phyloP scores from a whole-genome alignment of 73 alveolate species.

The Symbiodinium pilosum region DNA sequence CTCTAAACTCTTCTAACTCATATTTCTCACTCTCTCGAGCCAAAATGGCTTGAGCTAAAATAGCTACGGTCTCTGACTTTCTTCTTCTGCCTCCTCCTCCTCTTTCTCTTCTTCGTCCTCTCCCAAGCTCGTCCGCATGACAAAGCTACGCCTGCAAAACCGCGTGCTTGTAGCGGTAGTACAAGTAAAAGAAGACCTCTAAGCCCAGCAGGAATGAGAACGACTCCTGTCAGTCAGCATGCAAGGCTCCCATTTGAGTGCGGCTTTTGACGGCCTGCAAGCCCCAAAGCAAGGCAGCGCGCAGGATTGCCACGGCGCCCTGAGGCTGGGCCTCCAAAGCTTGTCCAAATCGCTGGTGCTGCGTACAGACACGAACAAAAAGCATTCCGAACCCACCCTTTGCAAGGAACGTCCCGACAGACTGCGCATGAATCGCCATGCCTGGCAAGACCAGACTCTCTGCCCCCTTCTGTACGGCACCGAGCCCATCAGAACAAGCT shows the following conservation, averaged over 20 bases:
- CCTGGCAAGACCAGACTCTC: conserved; percentile 11
- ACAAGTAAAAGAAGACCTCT: conserved; percentile 59
- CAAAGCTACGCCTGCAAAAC: conserved; percentile 11
- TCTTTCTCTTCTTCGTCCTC: no score
- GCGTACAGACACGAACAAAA: background rate
- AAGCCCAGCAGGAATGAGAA: conserved; percentile 50
- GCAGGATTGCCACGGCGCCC: conserved; percentile 42
- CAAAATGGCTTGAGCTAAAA: no score
- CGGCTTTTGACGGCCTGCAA: conserved; percentile 73
- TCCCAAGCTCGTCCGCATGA: background rate
- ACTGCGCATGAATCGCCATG: conserved; percentile 59
- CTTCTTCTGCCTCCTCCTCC: no score
- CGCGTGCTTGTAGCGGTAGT: conserved; percentile 84
- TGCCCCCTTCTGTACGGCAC: background rate
- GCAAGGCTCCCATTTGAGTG: background rate
- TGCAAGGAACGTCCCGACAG: conserved; percentile 40
- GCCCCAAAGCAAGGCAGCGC: conserved; percentile 75
- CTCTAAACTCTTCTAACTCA: no score
- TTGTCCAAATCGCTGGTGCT: background rate
- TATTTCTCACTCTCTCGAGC: no score
- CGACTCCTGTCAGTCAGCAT: conserved; percentile 24
- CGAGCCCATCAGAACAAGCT: background rate
- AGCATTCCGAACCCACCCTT: background rate
- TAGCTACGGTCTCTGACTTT: no score
- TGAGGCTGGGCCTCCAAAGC: conserved; percentile 34